Evolutionary conservation across 2,329 filamentous ascomycete genomes (phyloP).

Genomic region (Hymenoscyphus linearis): DNA sequence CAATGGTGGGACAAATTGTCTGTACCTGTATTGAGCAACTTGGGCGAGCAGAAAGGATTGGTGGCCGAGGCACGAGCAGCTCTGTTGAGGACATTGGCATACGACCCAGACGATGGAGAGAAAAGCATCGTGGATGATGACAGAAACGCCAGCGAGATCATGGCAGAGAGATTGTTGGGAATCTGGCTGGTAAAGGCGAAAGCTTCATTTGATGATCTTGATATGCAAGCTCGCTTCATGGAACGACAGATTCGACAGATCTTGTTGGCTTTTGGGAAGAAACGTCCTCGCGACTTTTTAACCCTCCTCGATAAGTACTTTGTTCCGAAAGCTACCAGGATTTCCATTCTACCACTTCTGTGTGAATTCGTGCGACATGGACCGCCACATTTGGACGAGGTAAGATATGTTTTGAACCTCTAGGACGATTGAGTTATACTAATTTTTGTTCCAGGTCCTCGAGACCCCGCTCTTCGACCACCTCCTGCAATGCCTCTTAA

Average conservation of each 20-base stretch:
- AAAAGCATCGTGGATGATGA: conserved; percentile 42
- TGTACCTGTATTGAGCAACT: conserved; percentile 49
- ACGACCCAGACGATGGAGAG: conserved; percentile 48
- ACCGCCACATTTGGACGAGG: conserved; percentile 70
- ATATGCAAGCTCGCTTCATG: conserved; percentile 42
- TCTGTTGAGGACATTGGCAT: conserved; percentile 57
- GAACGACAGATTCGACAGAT: conserved; percentile 41
- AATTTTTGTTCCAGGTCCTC: conserved; percentile 37
- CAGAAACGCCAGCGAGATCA: conserved; percentile 40
- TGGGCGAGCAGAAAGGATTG: conserved; percentile 57
- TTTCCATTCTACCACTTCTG: conserved; percentile 60
- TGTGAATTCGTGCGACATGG: conserved; percentile 69
- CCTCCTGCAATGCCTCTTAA: conserved; percentile 67
- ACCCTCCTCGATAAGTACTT: conserved; percentile 60
- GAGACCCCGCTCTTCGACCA: conserved; percentile 68
- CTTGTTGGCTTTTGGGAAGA: conserved; percentile 49
- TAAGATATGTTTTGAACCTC: neutral
- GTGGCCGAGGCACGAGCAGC: conserved; percentile 61
- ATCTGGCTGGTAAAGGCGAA: conserved; percentile 50
- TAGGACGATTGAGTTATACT: neutral
- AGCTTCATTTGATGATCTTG: conserved; percentile 36
- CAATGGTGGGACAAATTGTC: conserved; percentile 68
- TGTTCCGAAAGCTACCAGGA: conserved; percentile 57
- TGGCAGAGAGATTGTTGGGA: conserved; percentile 51
- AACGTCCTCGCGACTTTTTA: conserved; percentile 65